Percentiles rank a stretch among this genome's conserved stretches.
phyloP scores from a whole-genome alignment of 257 asterid genomes.

The Salvia rosmarinus region DNA sequence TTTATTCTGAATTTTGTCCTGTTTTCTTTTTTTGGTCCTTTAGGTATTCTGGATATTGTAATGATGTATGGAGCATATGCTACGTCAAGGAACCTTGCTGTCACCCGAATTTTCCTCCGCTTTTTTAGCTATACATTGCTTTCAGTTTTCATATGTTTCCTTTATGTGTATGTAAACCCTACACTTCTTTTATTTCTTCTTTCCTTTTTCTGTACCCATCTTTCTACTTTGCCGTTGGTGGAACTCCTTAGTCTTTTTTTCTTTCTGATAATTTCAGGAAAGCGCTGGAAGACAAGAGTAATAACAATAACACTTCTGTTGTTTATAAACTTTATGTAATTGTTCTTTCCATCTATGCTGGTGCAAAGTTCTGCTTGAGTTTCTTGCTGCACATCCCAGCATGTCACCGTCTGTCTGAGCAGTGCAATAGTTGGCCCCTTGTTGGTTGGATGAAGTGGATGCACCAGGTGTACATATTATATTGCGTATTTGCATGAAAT shows the following conservation, averaged over 20 bases:
- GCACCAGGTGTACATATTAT: conserved; percentile 78
- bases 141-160: conserved; percentile 82
- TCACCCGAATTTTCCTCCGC: conserved; percentile 84
- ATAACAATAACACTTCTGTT: conserved; percentile 46
- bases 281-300: conserved; percentile 59
- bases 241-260: conserved; percentile 24
- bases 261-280: conserved; percentile 58
- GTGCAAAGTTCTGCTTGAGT: conserved; percentile 66
- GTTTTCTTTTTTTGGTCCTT: conserved; percentile 10
- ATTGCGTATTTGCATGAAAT: conserved; percentile 27
- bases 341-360: conserved; percentile 67
- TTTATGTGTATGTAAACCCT: conserved; percentile 73
- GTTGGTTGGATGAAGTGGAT: conserved; percentile 91
- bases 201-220: conserved; percentile 18
- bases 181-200: conserved; percentile 20
- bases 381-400: conserved; percentile 82
- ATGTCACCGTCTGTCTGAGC: conserved; percentile 73
- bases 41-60: conserved; percentile 84
- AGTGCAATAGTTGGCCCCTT: conserved; percentile 63
- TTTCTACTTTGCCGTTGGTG: conserved; percentile 26
- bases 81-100: conserved; percentile 80
- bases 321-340: conserved; percentile 63
- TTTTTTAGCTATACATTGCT: conserved; percentile 62
- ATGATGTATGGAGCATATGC: conserved; percentile 99
- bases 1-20: conserved; percentile 12